These are phyloP conservation scores for Xylaria longipes DNA, from an alignment of 495 filamentous ascomycete genomes.

Conservation along the genomic window DNA sequence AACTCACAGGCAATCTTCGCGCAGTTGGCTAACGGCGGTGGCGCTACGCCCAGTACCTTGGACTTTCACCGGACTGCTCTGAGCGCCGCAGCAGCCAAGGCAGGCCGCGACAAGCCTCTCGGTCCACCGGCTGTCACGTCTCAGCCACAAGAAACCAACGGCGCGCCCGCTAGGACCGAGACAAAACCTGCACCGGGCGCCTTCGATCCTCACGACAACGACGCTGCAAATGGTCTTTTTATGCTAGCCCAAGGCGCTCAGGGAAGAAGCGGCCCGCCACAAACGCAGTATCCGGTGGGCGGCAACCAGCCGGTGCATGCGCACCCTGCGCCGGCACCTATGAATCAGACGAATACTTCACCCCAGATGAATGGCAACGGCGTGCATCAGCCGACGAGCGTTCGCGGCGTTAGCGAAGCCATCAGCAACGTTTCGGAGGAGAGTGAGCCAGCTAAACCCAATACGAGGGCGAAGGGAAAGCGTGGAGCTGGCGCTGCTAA, in stretches of 20 bases:
- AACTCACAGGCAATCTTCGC: constrained; percentile 82
- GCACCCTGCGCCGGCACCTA: constrained; percentile 38
- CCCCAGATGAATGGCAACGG: constrained; percentile 58
- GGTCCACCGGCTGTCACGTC: constrained; percentile 47
- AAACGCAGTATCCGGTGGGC: constrained; percentile 59
- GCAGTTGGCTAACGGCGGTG: constrained; percentile 72
- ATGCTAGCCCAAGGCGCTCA: constrained; percentile 86
- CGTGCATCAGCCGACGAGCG: constrained; percentile 50
- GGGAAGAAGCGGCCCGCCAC: constrained; percentile 62
- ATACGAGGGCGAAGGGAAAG: constrained; percentile 73
- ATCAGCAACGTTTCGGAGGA: constrained; percentile 78
- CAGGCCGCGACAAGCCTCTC: constrained; percentile 53
- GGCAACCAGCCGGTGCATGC: constrained; percentile 55
- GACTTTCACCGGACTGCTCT: constrained; percentile 96
- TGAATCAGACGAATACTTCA: constrained; percentile 54
- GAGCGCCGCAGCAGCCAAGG: constrained; percentile 72
- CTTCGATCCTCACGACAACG: constrained; percentile 87
- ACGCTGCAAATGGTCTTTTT: constrained; percentile 94
- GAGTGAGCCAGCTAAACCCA: constrained; percentile 67
- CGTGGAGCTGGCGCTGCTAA: constrained; percentile 56
- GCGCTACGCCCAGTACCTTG: constrained; percentile 84
- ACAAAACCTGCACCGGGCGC: constrained; percentile 59
- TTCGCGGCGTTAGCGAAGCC: constrained; percentile 68
- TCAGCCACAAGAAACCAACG: constrained; percentile 56
- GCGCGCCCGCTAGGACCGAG: constrained; percentile 46